These are phyloP conservation scores for Remersonia thermophila DNA, from an alignment of 2,329 filamentous ascomycete genomes.

Conservation along the genomic window DNA sequence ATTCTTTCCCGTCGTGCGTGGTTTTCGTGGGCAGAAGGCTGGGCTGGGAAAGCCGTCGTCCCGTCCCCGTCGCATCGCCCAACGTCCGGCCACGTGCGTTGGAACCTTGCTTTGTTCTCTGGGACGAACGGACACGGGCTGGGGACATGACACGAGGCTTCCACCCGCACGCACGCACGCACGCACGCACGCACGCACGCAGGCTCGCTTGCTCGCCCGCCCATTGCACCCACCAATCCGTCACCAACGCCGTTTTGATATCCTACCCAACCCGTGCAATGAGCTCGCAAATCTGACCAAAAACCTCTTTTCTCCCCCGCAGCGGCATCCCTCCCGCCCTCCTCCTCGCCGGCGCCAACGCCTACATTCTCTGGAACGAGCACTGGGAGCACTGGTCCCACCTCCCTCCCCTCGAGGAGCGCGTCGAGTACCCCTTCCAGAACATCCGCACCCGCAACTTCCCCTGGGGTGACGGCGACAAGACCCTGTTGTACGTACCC, in stretches of 20 bases:
- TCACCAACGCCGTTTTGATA: no score
- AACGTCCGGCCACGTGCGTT: no score
- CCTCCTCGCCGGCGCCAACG: slow-evolving; percentile 62
- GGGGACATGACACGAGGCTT: no score
- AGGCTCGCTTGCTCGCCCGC: no score
- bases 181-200: no score
- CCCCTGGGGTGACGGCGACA: slow-evolving; percentile 90
- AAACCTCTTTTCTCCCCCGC: slow-evolving; percentile 7
- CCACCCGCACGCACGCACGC: no score
- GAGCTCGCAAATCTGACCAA: no score
- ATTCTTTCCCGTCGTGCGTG: slow-evolving; percentile 8
- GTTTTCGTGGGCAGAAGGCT: slow-evolving; percentile 8
- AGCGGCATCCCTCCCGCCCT: slow-evolving; percentile 68
- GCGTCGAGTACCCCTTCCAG: slow-evolving; percentile 88
- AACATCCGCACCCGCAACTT: slow-evolving; percentile 96
- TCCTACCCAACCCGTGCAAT: no score
- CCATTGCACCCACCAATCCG: no score
- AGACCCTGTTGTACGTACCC: slow-evolving; percentile 27
- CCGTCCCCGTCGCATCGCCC: not conserved
- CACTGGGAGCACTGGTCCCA: slow-evolving; percentile 96
- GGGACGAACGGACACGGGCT: no score
- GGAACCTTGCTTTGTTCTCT: no score
- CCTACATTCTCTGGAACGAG: slow-evolving; percentile 82
- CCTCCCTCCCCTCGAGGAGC: slow-evolving; percentile 77
- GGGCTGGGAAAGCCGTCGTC: not conserved